Conservation (phyloP, 2,329 filamentous ascomycete species). For the Neofusicoccum umdonicola region DNA sequence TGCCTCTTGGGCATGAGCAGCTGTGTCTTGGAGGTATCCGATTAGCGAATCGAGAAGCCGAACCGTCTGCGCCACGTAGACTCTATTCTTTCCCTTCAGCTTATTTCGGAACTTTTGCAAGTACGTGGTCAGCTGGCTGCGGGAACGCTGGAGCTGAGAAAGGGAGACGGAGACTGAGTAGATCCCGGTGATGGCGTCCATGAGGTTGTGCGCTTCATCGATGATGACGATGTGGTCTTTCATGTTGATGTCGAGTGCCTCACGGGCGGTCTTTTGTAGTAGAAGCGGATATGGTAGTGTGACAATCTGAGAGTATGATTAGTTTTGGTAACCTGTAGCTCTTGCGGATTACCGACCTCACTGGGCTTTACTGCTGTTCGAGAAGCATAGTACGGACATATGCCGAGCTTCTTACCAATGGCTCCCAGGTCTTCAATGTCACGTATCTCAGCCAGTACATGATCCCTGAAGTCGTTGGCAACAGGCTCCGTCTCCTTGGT, state of each 20-base stretch:
- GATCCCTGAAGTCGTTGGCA: slow-evolving; percentile 80
- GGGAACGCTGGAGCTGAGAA: slow-evolving; percentile 68
- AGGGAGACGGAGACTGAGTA: slow-evolving; percentile 76
- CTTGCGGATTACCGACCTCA: slow-evolving; percentile 51
- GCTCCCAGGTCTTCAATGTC: slow-evolving; percentile 89
- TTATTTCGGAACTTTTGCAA: slow-evolving; percentile 84
- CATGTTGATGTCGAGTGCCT: slow-evolving; percentile 81
- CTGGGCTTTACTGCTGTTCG: slow-evolving; percentile 76
- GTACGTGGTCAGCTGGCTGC: slow-evolving; percentile 76
- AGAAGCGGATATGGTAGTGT: slow-evolving; percentile 90
- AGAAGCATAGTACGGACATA: slow-evolving; percentile 97
- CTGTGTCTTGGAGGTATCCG: slow-evolving; percentile 61
- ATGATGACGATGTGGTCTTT: slow-evolving; percentile 91
- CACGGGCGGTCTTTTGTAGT: slow-evolving; percentile 80
- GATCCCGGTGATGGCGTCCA: slow-evolving; percentile 88
- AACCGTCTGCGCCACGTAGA: slow-evolving; percentile 85
- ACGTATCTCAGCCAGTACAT: slow-evolving; percentile 76
- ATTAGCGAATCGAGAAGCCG: slow-evolving; percentile 77
- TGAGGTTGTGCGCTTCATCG: slow-evolving; percentile 96
- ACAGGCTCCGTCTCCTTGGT: slow-evolving; percentile 70
- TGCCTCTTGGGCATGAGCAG: slow-evolving; percentile 36
- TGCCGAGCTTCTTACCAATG: slow-evolving; percentile 72
- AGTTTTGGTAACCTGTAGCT: not conserved
- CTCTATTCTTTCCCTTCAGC: slow-evolving; percentile 84
- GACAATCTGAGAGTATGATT: slow-evolving; percentile 58